Conservation (phyloP, 345 rosid genomes). For the Eucalyptus cloeziana region DNA sequence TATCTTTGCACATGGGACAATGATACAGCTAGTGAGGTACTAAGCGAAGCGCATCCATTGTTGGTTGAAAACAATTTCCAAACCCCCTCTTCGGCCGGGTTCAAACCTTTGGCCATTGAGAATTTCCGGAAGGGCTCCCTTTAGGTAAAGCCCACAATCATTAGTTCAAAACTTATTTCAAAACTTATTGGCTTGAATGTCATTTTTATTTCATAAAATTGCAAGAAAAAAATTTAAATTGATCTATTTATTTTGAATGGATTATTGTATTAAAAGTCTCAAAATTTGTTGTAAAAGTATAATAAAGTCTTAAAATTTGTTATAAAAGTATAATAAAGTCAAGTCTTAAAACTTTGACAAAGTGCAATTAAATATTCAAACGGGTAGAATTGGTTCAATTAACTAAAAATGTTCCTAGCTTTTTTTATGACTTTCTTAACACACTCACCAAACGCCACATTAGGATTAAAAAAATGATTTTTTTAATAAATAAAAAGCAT, state of each 20-base stretch:
- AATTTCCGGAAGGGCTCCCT: neutral
- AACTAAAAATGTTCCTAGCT: no score
- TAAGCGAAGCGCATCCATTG: conserved; percentile 14
- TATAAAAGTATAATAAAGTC: no score
- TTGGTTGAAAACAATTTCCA: conserved; percentile 11
- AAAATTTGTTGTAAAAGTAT: no score
- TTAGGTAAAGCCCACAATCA: neutral
- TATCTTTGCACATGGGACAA: conserved; percentile 12
- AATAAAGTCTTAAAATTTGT: no score
- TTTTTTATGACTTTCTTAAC: no score
- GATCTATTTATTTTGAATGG: neutral
- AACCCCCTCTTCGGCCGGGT: conserved; percentile 26
- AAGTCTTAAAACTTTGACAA: no score
- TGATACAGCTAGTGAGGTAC: conserved; percentile 19
- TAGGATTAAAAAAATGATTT: no score
- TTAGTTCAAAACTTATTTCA: neutral
- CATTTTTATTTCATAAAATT: neutral
- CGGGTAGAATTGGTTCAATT: no score
- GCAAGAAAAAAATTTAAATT: neutral
- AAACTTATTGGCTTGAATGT: neutral
- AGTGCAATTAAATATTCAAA: no score
- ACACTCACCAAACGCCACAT: no score
- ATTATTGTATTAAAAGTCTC: no score
- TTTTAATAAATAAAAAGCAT: no score
- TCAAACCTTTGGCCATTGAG: neutral